Conservation (phyloP, 495 filamentous ascomycete genomes). For the Xylaria nigripes region DNA sequence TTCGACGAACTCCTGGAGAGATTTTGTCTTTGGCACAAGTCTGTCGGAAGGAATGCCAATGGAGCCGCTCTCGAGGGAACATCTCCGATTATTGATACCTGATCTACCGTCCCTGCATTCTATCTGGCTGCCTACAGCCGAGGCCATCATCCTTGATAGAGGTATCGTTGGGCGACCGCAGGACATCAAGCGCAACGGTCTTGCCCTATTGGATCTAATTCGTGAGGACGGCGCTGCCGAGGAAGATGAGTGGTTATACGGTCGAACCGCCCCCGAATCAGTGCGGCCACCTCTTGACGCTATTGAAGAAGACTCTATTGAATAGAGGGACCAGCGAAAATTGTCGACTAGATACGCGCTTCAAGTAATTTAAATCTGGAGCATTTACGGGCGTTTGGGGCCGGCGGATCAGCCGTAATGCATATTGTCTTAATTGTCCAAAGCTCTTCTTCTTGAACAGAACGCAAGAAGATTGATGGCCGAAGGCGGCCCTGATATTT, state of each 20-base stretch:
- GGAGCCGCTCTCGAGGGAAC: constrained; percentile 37
- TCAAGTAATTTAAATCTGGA: neutral
- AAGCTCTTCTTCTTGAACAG: neutral
- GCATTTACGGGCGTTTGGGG: constrained; percentile 20
- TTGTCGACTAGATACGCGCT: neutral
- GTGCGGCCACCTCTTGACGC: constrained; percentile 39
- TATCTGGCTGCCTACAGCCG: constrained; percentile 47
- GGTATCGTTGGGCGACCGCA: constrained; percentile 43
- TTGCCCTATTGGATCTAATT: constrained; percentile 46
- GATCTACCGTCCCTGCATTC: constrained; percentile 42
- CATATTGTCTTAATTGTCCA: constrained; percentile 8
- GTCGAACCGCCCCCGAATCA: constrained; percentile 33
- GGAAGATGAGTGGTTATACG: constrained; percentile 48
- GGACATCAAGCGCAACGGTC: constrained; percentile 46
- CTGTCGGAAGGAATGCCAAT: constrained; percentile 48
- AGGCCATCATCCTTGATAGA: constrained; percentile 46
- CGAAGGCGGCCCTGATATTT: neutral
- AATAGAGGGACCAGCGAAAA: constrained; percentile 14
- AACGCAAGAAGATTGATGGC: neutral
- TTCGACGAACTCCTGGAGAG: constrained; percentile 31
- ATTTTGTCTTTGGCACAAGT: constrained; percentile 44
- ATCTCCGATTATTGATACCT: constrained; percentile 38
- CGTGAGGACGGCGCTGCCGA: constrained; percentile 43
- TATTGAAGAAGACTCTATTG: constrained; percentile 39
- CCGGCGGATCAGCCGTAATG: constrained; percentile 5